These are phyloP conservation scores for Clavariopsis aquatica DNA, from an alignment of 495 filamentous ascomycete species.

Conservation along the genomic window DNA sequence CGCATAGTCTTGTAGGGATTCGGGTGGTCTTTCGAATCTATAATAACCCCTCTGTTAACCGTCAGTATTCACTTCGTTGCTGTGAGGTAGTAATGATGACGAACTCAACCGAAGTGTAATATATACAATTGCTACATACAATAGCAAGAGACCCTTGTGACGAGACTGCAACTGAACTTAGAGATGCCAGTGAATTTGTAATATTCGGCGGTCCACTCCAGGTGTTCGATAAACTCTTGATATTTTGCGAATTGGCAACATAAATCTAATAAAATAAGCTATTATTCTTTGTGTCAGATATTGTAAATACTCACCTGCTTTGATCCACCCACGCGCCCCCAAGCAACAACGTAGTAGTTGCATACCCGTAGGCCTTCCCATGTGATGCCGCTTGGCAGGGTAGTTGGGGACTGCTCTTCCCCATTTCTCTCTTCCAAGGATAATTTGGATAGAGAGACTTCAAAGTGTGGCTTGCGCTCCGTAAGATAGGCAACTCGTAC, in stretches of 20 bases:
- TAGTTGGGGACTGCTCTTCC: not conserved
- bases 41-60: too few relatives aligned
- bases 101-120: not conserved
- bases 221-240: too few relatives aligned
- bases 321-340: not conserved
- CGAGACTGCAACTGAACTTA: not conserved
- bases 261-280: not conserved
- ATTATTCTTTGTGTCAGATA: not conserved
- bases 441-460: not conserved
- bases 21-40: too few relatives aligned
- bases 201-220: not conserved
- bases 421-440: not conserved
- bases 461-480: not conserved
- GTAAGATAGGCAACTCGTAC: slow-evolving; percentile 2
- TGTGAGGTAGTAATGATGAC: not conserved
- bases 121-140: not conserved
- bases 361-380: not conserved
- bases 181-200: not conserved
- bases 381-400: not conserved
- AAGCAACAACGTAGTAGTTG: not conserved
- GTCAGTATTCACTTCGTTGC: too few relatives aligned
- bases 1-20: not conserved
- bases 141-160: slow-evolving; percentile 3
- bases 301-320: slow-evolving; percentile 4
- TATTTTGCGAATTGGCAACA: not conserved